Base-by-base conservation (phyloP, 495 filamentous ascomycete species). In the Aspergillus carlsbadensis region DNA sequence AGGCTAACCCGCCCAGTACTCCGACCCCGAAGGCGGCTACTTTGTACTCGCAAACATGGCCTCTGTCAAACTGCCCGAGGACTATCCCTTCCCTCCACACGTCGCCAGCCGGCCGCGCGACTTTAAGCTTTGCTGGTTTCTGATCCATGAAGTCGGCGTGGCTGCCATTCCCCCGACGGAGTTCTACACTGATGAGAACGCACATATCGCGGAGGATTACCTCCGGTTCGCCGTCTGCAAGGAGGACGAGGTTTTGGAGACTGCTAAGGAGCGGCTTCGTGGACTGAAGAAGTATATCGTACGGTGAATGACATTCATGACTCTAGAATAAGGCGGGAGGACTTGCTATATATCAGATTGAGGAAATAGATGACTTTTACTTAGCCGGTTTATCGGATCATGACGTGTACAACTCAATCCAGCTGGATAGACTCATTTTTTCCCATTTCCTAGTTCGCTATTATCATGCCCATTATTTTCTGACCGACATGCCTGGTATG, bases 191-290 rank as follows among this genome's bases (percentile, higher is more conserved):
- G 82, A 87, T 41, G 75, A 70, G 54, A 96, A 96, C 57, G 83
- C 87, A 29, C 83, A 88, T 57, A 86, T 96, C 62, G 94, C 86
- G 4, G 89, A 96, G 80, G 88, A 97, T 65, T 98, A 92, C 69
- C 75, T 98, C 59, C 77, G 94, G 36, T 98, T 98, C 73, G 94
- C 94, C 2, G 93, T 98, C 10, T 98, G 94, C 74, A 98, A 98
- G 81, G 81, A 95, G 20, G 92, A 98, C 66, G 81, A 90, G 34
- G 84, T 98, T 11, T 72, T 98, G 10, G 92, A 96, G 72, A 84
- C 79, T 40, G 94, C 94, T 2, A 96, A 96, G 80, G 90, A 95
- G 70, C 79, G 92, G 63, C 69, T 98, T 61, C 80, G 91, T 56
- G 91, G 86, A 17, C 66, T 98, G 78, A 96, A 86, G 81, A 87